These are phyloP conservation scores for Colletotrichum lentis DNA, from an alignment of 2,329 filamentous ascomycete genomes.

Conservation along the genomic window DNA sequence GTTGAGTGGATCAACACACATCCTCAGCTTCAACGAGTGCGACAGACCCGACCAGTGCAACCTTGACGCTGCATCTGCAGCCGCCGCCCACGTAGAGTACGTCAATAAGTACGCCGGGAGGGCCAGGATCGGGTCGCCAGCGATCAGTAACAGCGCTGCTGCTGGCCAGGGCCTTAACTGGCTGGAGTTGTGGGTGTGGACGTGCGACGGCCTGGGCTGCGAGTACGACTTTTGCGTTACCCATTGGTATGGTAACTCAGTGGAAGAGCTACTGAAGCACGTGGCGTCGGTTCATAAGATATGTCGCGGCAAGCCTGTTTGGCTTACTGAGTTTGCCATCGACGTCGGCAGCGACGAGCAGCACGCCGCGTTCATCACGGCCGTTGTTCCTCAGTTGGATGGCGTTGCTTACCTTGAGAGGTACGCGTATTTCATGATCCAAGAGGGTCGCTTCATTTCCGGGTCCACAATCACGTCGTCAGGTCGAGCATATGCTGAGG, in stretches of 20 bases:
- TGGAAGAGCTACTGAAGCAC: not conserved
- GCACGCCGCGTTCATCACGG: slow-evolving; percentile 57
- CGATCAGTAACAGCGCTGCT: slow-evolving; percentile 66
- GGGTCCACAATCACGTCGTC: not conserved
- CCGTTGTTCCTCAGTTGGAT: slow-evolving; percentile 59
- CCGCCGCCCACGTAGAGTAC: slow-evolving; percentile 58
- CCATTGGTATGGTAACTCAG: slow-evolving; percentile 63
- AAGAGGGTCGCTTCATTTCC: slow-evolving; percentile 52
- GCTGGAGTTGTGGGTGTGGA: slow-evolving; percentile 60
- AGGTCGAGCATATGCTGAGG: not conserved
- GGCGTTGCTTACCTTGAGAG: slow-evolving; percentile 58
- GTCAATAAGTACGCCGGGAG: slow-evolving; percentile 64
- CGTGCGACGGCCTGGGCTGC: slow-evolving; percentile 59
- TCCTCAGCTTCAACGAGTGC: slow-evolving; percentile 77
- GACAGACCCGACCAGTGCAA: slow-evolving; percentile 67
- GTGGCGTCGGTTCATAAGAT: slow-evolving; percentile 50
- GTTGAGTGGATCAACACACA: slow-evolving; percentile 58
- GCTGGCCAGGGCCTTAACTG: slow-evolving; percentile 62
- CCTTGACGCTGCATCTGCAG: slow-evolving; percentile 60
- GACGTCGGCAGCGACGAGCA: slow-evolving; percentile 52
- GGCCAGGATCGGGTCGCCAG: slow-evolving; percentile 64
- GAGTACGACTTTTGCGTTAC: slow-evolving; percentile 66
- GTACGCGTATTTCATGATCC: slow-evolving; percentile 66
- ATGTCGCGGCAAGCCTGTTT: slow-evolving; percentile 61
- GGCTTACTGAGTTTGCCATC: slow-evolving; percentile 66